phyloP scores from a whole-genome alignment of 352 stramenopile genomes.

The Proteromonas lacertae region DNA sequence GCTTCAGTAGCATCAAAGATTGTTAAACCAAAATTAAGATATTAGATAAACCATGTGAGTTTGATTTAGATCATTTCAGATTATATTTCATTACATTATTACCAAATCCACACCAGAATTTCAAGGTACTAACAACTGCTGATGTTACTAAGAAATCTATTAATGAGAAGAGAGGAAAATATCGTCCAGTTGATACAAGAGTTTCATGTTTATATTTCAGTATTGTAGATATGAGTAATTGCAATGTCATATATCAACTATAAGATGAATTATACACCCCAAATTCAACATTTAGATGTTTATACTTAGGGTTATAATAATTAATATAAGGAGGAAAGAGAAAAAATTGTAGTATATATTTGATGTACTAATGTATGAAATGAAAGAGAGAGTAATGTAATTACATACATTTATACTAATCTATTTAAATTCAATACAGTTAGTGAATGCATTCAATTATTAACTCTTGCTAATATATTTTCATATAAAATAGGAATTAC shows the following conservation, averaged over 20 bases:
- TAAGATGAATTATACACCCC: no score
- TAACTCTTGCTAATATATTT: no score
- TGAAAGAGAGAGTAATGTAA: no score
- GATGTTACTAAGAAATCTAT: slow-evolving; percentile 42
- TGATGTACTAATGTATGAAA: no score
- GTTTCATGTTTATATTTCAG: slow-evolving; percentile 47
- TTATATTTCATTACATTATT: slow-evolving; percentile 72
- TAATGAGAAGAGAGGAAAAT: slow-evolving; percentile 51
- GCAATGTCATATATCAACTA: slow-evolving; percentile 64
- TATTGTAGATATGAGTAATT: slow-evolving; percentile 34
- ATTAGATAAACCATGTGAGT: slow-evolving; percentile 71
- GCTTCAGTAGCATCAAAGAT: slow-evolving; percentile 51
- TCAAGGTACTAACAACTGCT: slow-evolving; percentile 24
- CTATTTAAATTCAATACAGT: no score
- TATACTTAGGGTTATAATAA: no score
- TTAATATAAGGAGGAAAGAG: no score
- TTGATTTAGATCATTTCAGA: slow-evolving; percentile 50
- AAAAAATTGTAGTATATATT: no score
- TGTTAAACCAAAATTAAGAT: slow-evolving; percentile 60
- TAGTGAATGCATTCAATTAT: no score
- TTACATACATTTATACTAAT: no score
- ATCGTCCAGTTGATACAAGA: slow-evolving; percentile 40
- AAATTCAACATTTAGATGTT: no score
- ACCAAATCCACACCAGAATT: slow-evolving; percentile 57
- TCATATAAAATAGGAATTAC: no score